Evolutionary conservation across 202 grass and related monocot genomes (phyloP).

Genomic region (Zizania palustris): DNA sequence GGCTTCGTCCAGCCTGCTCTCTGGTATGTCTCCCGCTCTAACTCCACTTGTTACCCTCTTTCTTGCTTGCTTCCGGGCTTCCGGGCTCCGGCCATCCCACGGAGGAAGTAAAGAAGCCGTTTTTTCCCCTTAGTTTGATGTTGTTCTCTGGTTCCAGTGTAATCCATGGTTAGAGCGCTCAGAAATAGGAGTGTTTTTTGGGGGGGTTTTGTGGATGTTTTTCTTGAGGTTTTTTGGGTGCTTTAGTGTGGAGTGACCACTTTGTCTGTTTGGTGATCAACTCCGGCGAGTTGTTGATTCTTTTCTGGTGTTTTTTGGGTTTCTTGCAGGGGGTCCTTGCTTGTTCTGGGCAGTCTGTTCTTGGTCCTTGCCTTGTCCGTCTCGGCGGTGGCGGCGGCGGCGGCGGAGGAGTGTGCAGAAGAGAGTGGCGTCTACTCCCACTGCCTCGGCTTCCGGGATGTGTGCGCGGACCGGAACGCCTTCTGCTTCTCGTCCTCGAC

Average conservation of each 20-base stretch:
- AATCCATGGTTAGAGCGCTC: conserved; percentile 38
- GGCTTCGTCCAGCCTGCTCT: conserved; percentile 3
- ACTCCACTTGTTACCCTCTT: conserved; percentile 24
- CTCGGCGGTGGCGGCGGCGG: not conserved
- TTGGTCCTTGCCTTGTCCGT: conserved; percentile 32
- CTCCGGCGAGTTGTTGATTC: conserved; percentile 35
- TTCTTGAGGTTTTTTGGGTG: conserved; percentile 28
- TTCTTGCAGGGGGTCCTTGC: conserved; percentile 45
- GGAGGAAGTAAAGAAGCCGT: conserved; percentile 30
- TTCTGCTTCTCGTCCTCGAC: conserved; percentile 70
- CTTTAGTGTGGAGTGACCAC: conserved; percentile 28
- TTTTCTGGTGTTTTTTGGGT: conserved; percentile 20
- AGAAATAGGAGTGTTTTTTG: not conserved
- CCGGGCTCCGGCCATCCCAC: not conserved
- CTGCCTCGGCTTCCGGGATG: conserved; percentile 65
- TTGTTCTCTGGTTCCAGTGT: conserved; percentile 9
- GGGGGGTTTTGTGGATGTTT: conserved; percentile 7
- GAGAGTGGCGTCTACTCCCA: conserved; percentile 29
- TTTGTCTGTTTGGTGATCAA: conserved; percentile 45
- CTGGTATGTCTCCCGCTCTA: conserved; percentile 31
- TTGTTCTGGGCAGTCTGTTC: conserved; percentile 34
- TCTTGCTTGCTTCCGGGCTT: not conserved
- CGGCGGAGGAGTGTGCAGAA: conserved; percentile 24
- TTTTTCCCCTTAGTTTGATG: not conserved
- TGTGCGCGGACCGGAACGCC: conserved; percentile 50